phyloP scores from a whole-genome alignment of 2,329 filamentous ascomycete genomes.

The Phaeomoniella chlamydospora region DNA sequence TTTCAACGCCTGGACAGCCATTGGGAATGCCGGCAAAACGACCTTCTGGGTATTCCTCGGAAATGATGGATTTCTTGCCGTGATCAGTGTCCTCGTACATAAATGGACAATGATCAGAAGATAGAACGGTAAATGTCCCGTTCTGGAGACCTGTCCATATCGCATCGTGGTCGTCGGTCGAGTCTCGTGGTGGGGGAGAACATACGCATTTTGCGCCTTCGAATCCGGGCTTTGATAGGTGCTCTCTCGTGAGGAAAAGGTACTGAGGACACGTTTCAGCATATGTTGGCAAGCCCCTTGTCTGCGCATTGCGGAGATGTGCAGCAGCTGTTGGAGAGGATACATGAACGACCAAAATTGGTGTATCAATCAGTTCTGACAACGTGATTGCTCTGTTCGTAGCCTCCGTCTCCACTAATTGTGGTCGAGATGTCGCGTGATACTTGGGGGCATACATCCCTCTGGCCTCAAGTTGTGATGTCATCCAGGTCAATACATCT shows the following conservation, averaged over 20 bases:
- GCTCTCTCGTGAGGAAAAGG: constrained; percentile 36
- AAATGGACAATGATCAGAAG: constrained; percentile 36
- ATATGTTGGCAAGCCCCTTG: constrained; percentile 34
- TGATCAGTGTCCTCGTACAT: constrained; percentile 31
- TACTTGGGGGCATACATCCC: constrained; percentile 26
- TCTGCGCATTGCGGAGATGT: constrained; percentile 36
- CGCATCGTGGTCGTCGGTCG: constrained; percentile 31
- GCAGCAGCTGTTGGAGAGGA: constrained; percentile 30
- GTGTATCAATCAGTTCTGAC: constrained; percentile 33
- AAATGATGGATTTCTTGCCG: constrained; percentile 36
- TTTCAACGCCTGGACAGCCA: constrained; percentile 44
- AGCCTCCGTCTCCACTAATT: constrained; percentile 33
- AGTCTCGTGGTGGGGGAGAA: constrained; percentile 34
- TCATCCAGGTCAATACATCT: constrained; percentile 30
- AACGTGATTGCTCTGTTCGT: constrained; percentile 31
- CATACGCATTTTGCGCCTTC: constrained; percentile 41
- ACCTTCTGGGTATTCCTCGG: constrained; percentile 24
- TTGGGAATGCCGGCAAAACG: constrained; percentile 45
- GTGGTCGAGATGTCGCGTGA: constrained; percentile 31
- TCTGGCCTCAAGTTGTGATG: constrained; percentile 23
- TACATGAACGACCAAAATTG: constrained; percentile 40
- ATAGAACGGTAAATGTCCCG: constrained; percentile 40
- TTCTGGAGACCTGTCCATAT: constrained; percentile 38
- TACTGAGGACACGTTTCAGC: constrained; percentile 47
- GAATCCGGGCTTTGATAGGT: constrained; percentile 24